phyloP scores from a whole-genome alignment of 2,329 filamentous ascomycete genomes.

The Clonostachys sp. region DNA sequence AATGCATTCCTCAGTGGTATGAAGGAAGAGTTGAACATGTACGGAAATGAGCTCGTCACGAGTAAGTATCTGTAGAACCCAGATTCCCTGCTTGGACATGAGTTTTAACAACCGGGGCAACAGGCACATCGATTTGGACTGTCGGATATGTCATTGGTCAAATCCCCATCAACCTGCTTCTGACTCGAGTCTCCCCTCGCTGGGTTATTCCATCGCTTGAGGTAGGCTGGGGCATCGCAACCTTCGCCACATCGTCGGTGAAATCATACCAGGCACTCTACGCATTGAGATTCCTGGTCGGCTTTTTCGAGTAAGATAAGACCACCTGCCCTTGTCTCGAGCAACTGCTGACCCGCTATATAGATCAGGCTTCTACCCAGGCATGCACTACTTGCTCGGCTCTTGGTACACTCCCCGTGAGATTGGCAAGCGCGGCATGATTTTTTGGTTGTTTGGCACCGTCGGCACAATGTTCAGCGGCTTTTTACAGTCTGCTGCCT shows the following conservation, averaged over 20 bases:
- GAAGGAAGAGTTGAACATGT: conserved; percentile 20
- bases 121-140: conserved; percentile 30
- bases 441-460: conserved; percentile 52
- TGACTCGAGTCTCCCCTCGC: conserved; percentile 25
- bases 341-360: conserved; percentile 24
- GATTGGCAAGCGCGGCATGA: conserved; percentile 51
- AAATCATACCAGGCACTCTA: conserved; percentile 14
- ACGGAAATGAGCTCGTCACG: conserved; percentile 19
- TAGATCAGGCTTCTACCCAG: conserved; percentile 14
- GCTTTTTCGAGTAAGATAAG: conserved; percentile 16
- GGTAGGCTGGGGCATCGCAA: conserved; percentile 15
- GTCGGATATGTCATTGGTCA: conserved; percentile 21
- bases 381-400: conserved; percentile 25
- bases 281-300: conserved; percentile 12
- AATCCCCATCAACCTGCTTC: conserved; percentile 17
- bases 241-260: conserved; percentile 14
- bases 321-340: conserved; percentile 9
- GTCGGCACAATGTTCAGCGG: conserved; percentile 53
- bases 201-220: conserved; percentile 17
- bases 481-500: conserved; percentile 41
- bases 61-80: conserved; percentile 13
- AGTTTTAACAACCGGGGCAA: conserved; percentile 5
- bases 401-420: conserved; percentile 49
- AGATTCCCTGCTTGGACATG: conserved; percentile 10
- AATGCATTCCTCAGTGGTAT: conserved; percentile 30